Conservation (phyloP, 2,329 filamentous ascomycete species). For the Pseudophaeomoniella oleicola region DNA sequence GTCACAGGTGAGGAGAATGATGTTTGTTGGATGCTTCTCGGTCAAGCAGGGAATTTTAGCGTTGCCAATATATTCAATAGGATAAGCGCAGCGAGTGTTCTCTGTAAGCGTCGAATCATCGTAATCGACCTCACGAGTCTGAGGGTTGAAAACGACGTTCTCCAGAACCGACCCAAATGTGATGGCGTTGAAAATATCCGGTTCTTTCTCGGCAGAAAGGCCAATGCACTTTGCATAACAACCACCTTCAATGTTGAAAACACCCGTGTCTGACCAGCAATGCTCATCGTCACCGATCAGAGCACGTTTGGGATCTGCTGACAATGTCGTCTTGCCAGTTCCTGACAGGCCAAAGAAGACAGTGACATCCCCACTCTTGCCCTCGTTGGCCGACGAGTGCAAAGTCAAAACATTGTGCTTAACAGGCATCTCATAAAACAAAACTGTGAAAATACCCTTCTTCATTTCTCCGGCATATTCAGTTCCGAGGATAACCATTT, state of each 20-base stretch:
- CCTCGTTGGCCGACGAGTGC: constrained; percentile 97
- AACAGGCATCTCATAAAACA: constrained; percentile 99
- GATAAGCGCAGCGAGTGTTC: constrained; percentile 97
- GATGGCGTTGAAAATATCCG: constrained; percentile 93
- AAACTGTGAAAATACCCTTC: constrained; percentile 95
- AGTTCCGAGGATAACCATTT: constrained; percentile 99
- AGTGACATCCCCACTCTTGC: constrained; percentile 83
- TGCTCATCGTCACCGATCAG: constrained; percentile 98
- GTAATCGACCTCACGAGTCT: constrained; percentile 83
- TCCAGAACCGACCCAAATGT: constrained; percentile 93
- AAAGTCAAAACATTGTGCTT: constrained; percentile 98
- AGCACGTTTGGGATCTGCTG: constrained; percentile 88
- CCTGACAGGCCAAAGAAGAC: constrained; percentile 99
- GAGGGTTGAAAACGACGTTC: constrained; percentile 94
- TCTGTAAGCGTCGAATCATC: constrained; percentile 90
- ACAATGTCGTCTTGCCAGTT: constrained; percentile 96
- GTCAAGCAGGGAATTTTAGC: constrained; percentile 96
- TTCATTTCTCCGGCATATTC: constrained; percentile 98
- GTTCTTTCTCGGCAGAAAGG: constrained; percentile 95
- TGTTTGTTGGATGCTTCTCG: constrained; percentile 81
- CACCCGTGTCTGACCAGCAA: constrained; percentile 92
- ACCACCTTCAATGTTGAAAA: constrained; percentile 99
- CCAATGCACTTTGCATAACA: constrained; percentile 99
- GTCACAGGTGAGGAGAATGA: constrained; percentile 95
- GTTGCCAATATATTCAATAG: constrained; percentile 97